phyloP scores from a whole-genome alignment of 2,329 filamentous ascomycete genomes.

The Fusarium napiforme region DNA sequence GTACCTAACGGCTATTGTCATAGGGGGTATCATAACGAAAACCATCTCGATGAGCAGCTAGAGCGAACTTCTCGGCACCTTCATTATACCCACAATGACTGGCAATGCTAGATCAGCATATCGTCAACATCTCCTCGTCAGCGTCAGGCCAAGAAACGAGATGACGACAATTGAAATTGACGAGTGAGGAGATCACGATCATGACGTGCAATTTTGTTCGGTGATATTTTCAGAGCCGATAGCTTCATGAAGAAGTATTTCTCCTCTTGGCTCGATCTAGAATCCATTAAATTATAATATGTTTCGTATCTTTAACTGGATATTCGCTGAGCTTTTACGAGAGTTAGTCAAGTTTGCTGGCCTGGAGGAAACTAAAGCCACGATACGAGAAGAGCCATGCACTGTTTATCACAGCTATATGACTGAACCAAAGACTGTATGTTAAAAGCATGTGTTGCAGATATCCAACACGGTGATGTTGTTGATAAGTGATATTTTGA shows the following conservation, averaged over 20 bases:
- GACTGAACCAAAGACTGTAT: rapidly evolving
- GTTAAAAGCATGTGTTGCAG: no score
- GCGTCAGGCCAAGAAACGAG: neutral
- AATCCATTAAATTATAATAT: neutral
- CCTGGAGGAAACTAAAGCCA: no score
- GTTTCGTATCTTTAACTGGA: neutral
- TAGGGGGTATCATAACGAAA: neutral
- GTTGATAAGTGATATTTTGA: neutral
- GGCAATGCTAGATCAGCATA: neutral
- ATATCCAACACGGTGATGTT: neutral
- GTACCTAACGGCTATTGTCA: neutral
- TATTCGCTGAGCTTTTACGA: neutral
- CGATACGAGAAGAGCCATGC: rapidly evolving
- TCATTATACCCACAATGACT: neutral
- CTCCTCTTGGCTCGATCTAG: neutral
- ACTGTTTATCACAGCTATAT: neutral
- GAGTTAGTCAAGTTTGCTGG: neutral
- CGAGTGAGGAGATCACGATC: neutral
- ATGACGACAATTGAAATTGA: constrained; percentile 25
- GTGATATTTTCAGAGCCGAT: neutral
- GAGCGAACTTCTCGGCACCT: neutral
- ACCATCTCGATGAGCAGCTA: neutral
- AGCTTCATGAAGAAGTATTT: neutral
- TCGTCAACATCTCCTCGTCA: neutral
- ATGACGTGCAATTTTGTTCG: neutral